Percentiles rank a stretch among this genome's conserved stretches.
These are phyloP conservation scores for Cyclotella sp. DNA, from an alignment of 108 stramenopile genomes.

Conservation along the genomic window DNA sequence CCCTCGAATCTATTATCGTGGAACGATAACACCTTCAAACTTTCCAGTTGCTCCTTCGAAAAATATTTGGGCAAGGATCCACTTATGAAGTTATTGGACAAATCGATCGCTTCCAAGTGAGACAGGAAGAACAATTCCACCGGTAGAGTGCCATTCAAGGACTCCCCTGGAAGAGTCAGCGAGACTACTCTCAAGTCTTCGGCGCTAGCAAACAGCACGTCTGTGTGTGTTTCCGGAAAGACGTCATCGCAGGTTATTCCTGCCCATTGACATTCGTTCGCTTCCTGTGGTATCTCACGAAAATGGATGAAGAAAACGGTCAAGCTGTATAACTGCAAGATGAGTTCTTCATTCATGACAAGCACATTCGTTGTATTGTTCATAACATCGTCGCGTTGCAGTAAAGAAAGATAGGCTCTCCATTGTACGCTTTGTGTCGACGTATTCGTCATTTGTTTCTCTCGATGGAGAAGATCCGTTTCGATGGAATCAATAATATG, in stretches of 20 bases:
- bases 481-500: slow-evolving; percentile 10
- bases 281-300: neutral
- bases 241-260: slow-evolving; percentile 22
- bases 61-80: slow-evolving; percentile 28
- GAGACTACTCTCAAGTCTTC: slow-evolving; percentile 18
- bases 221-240: neutral
- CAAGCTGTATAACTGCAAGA: slow-evolving; percentile 27
- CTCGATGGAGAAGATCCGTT: neutral
- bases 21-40: slow-evolving; percentile 32
- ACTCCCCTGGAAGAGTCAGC: slow-evolving; percentile 2
- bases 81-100: slow-evolving; percentile 27
- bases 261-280: slow-evolving; percentile 22
- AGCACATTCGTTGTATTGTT: slow-evolving; percentile 14
- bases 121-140: slow-evolving; percentile 23
- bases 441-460: neutral
- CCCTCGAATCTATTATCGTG: slow-evolving; percentile 38
- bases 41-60: slow-evolving; percentile 4
- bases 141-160: slow-evolving; percentile 18
- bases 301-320: slow-evolving; percentile 22
- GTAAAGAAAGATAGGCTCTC: slow-evolving; percentile 21
- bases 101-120: slow-evolving; percentile 28
- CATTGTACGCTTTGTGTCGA: slow-evolving; percentile 27
- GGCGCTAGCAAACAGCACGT: slow-evolving; percentile 5
- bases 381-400: slow-evolving; percentile 19
- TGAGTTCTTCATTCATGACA: slow-evolving; percentile 14